Evolutionary conservation across 2,329 filamentous ascomycete genomes (phyloP).

Genomic region (Penicillium sp.): DNA sequence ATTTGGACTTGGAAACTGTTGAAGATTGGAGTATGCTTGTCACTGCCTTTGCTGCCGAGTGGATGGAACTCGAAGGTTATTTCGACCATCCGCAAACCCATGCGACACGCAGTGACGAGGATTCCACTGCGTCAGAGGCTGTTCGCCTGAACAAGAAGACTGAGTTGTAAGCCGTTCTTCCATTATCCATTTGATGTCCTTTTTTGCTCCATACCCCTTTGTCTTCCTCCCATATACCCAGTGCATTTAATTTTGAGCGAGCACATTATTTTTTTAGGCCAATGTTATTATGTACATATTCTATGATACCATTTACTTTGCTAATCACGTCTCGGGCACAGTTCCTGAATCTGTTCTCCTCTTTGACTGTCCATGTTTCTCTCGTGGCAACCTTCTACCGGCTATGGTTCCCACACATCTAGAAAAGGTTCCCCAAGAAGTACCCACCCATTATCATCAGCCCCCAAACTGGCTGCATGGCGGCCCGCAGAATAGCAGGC

Average conservation of each 20-base stretch:
- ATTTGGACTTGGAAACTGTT: slow-evolving; percentile 77
- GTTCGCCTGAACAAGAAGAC: slow-evolving; percentile 33
- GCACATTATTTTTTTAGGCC: neutral
- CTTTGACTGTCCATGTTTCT: too few species aligned
- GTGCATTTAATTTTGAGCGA: slow-evolving; percentile 3
- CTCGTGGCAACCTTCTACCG: neutral
- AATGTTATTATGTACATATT: neutral
- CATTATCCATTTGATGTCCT: slow-evolving; percentile 9
- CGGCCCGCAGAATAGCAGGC: slow-evolving; percentile 50
- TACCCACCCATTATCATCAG: slow-evolving; percentile 51
- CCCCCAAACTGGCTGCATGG: slow-evolving; percentile 53
- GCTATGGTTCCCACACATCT: neutral
- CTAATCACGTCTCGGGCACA: slow-evolving; percentile 2
- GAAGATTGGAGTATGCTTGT: slow-evolving; percentile 87
- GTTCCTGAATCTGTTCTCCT: neutral
- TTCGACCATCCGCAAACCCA: slow-evolving; percentile 33
- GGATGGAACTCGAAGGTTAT: slow-evolving; percentile 77
- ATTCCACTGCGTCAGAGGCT: slow-evolving; percentile 13
- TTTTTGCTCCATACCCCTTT: neutral
- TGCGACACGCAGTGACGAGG: slow-evolving; percentile 8
- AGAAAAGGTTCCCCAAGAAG: slow-evolving; percentile 44
- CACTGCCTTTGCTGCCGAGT: slow-evolving; percentile 83
- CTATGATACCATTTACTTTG: neutral
- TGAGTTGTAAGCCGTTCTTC: slow-evolving; percentile 43
- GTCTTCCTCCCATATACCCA: slow-evolving; percentile 12